phyloP scores from a whole-genome alignment of 208 protist species.

The Herpetomonas samuelpessoai region DNA sequence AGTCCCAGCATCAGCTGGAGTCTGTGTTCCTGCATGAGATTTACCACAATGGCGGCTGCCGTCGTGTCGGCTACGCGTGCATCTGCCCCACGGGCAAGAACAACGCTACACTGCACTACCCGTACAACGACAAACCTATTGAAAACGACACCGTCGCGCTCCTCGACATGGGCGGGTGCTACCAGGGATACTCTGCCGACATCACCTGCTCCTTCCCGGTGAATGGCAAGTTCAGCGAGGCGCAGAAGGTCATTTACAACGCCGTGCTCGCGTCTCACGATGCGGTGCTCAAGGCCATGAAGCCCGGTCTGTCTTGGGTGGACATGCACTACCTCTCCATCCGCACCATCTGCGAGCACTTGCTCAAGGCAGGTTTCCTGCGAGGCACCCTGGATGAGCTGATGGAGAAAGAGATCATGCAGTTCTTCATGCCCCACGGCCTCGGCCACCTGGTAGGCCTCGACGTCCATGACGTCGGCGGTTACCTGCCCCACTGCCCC shows the following conservation, averaged over 20 bases:
- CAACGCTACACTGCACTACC: conserved; percentile 90
- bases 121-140: conserved; percentile 74
- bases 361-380: conserved; percentile 70
- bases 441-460: conserved; percentile 95
- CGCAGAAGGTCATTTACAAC: conserved; percentile 94
- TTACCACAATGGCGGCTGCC: conserved; percentile 90
- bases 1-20: conserved; percentile 94
- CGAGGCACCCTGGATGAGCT: conserved; percentile 88
- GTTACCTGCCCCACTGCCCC: conserved; percentile 83
- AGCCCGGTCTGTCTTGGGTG: conserved; percentile 93
- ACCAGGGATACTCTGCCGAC: conserved; percentile 95
- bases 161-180: conserved; percentile 96
- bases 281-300: conserved; percentile 80
- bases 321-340: conserved; percentile 96
- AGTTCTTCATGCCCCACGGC: conserved; percentile 96
- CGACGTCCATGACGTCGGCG: conserved; percentile 97
- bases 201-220: conserved; percentile 97
- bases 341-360: conserved; percentile 74
- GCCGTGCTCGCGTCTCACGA: conserved; percentile 92
- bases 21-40: conserved; percentile 88
- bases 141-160: conserved; percentile 91
- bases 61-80: conserved; percentile 92
- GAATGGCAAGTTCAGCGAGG: conserved; percentile 93
- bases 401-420: conserved; percentile 89
- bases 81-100: conserved; percentile 93